Evolutionary conservation across 225 moss, liverwort and hornwort species (phyloP).

Genomic region (Rhytidiadelphus loreus): DNA sequence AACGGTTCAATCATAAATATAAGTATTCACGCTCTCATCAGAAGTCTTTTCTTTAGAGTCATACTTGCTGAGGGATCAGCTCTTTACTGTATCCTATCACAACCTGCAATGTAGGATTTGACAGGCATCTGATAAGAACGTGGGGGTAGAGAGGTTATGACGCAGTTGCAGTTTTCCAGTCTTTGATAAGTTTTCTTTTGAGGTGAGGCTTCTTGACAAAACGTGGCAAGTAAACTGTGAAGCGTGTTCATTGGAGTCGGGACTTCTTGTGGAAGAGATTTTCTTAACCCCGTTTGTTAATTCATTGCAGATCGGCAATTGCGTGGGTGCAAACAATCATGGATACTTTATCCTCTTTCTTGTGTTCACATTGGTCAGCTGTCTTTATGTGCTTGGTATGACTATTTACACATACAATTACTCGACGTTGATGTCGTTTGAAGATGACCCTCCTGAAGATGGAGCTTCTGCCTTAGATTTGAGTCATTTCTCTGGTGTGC

Average conservation of each 20-base stretch:
- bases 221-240: not conserved
- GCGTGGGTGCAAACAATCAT: constrained; percentile 84
- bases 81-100: not conserved
- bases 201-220: not conserved
- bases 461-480: constrained; percentile 8
- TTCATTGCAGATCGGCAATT: constrained; percentile 68
- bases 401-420: constrained; percentile 39
- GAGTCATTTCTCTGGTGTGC: constrained; percentile 6
- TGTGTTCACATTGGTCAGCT: constrained; percentile 45
- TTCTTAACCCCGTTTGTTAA: not conserved
- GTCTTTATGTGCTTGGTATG: constrained; percentile 63
- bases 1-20: not conserved
- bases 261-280: not conserved
- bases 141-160: not conserved
- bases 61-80: not conserved
- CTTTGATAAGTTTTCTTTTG: not conserved
- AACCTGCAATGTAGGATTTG: not conserved
- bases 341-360: constrained; percentile 83
- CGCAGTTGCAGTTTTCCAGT: not conserved
- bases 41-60: not conserved
- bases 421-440: constrained; percentile 2
- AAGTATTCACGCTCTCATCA: not conserved
- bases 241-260: not conserved
- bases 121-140: not conserved
- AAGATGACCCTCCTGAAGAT: not conserved